Evolutionary conservation across 306 rosid species (phyloP).

Genomic region (Lupinus albus): DNA sequence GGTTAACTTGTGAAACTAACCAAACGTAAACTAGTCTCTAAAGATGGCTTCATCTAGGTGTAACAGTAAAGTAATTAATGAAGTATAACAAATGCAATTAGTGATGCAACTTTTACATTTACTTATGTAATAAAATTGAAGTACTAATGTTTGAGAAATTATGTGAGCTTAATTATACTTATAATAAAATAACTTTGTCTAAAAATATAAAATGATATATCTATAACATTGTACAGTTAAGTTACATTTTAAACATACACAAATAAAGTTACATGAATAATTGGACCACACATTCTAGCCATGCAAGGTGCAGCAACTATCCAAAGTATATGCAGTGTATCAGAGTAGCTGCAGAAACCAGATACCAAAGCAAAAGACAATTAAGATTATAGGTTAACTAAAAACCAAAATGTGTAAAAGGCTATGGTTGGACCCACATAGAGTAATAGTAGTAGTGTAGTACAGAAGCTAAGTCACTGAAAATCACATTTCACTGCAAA

Average conservation of each 20-base stretch:
- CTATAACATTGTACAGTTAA: not conserved
- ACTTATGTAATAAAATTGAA: not conserved
- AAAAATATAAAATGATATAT: not conserved
- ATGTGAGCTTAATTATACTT: not conserved
- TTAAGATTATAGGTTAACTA: slow-evolving; percentile 23
- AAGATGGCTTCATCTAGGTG: slow-evolving; percentile 27
- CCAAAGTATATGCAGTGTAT: slow-evolving; percentile 11
- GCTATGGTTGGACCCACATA: slow-evolving; percentile 40
- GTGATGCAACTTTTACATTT: not conserved
- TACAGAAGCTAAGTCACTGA: slow-evolving; percentile 41
- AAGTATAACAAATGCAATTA: slow-evolving; percentile 2
- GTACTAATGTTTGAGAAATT: no score
- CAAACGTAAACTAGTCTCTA: slow-evolving; percentile 33
- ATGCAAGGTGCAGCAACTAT: slow-evolving; percentile 41
- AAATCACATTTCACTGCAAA: slow-evolving; percentile 40
- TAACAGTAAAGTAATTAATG: not conserved
- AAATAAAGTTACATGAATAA: not conserved
- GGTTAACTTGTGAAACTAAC: slow-evolving; percentile 33
- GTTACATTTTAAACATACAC: not conserved
- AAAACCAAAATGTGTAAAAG: slow-evolving; percentile 31
- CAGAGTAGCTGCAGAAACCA: slow-evolving; percentile 37
- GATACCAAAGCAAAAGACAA: slow-evolving; percentile 37
- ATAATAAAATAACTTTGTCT: no score
- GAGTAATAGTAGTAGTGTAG: slow-evolving; percentile 10
- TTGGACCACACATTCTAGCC: slow-evolving; percentile 31